Base-by-base conservation (phyloP, 108 stramenopile genomes). In the Nitzschia palea region DNA sequence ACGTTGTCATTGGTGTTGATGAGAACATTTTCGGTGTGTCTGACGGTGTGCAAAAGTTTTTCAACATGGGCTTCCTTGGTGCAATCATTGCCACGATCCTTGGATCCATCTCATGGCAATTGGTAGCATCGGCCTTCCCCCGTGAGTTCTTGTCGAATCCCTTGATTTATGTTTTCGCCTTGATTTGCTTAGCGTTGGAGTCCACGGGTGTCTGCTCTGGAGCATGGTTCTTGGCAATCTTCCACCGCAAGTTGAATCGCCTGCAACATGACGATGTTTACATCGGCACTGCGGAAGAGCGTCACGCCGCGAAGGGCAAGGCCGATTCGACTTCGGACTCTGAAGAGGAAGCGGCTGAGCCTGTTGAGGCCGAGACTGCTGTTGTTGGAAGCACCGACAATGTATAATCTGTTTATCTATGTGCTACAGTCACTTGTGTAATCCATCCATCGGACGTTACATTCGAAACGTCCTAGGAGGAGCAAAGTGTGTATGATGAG, bases 51-150 rank as follows among this genome's bases (percentile, higher is more conserved):
- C 91, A 93, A 53, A 61, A 77, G 25, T 80, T 93, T 76, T 80
- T 93, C 78, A 85, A 93, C 81, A 80, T 73, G 32, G 91, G 91
- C 45, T 78, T 93, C 62, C 74, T 87, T 87, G 85, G 82, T 25
- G 85, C 88, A 29, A 44, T 89, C 60, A 80, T 86, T 54, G 86
- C 83, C 48, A 89, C 88, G 37, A 82, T 86, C 70, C 51, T 86
- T 30, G 88, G 77, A 27, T 81, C 80, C 58, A 73, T 84, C 55
- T 50, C 73, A 26, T 89, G 88, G 88, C 83, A 83, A 61, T 68
- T 89, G 62, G 75, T 86, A 30, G 88, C 88, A 12, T 79, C 83
- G 8, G 62, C 71, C 61, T 86, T 78, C 67, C 88, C 88, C n/a
- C 51, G 85, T 44, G 74, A 74, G 4, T 86, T 90, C 74, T 50